A percentile compares a stretch with the other conserved stretches of the same genome.
These are phyloP conservation scores for Evernia prunastri DNA, from an alignment of 495 filamentous ascomycete species.

Conservation along the genomic window DNA sequence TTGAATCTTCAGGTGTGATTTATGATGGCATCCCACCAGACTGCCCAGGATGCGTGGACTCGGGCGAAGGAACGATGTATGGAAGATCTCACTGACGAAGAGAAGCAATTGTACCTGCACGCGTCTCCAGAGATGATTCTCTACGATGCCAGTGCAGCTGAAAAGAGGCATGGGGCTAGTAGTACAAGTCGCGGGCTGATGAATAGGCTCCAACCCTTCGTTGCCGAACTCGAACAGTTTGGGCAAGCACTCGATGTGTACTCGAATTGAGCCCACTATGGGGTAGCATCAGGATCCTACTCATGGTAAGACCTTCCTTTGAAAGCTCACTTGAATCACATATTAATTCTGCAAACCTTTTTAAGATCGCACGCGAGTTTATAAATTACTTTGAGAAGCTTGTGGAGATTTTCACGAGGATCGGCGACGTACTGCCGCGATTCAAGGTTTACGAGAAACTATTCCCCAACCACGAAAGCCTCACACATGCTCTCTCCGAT, in stretches of 20 bases:
- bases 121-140: slow-evolving; percentile 30
- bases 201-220: slow-evolving; percentile 31
- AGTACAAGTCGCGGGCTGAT: slow-evolving; percentile 29
- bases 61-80: slow-evolving; percentile 29
- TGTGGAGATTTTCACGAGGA: slow-evolving; percentile 35
- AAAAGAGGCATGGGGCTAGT: slow-evolving; percentile 26
- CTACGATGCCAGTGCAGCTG: slow-evolving; percentile 30
- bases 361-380: slow-evolving; percentile 29
- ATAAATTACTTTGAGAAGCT: slow-evolving; percentile 36
- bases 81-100: slow-evolving; percentile 28
- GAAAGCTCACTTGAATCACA: not conserved
- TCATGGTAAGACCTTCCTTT: slow-evolving; percentile 25
- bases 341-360: not conserved
- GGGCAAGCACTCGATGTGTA: slow-evolving; percentile 37
- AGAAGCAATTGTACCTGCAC: slow-evolving; percentile 23
- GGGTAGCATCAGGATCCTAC: slow-evolving; percentile 37
- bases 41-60: slow-evolving; percentile 25
- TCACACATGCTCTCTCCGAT: slow-evolving; percentile 31
- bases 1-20: not conserved
- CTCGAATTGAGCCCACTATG: slow-evolving; percentile 38
- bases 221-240: slow-evolving; percentile 37
- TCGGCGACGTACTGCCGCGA: slow-evolving; percentile 37
- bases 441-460: slow-evolving; percentile 32
- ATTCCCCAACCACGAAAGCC: slow-evolving; percentile 31
- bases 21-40: not conserved